These are phyloP conservation scores for Fraxinus floribunda DNA, from an alignment of 305 asterid genomes.

Conservation along the genomic window DNA sequence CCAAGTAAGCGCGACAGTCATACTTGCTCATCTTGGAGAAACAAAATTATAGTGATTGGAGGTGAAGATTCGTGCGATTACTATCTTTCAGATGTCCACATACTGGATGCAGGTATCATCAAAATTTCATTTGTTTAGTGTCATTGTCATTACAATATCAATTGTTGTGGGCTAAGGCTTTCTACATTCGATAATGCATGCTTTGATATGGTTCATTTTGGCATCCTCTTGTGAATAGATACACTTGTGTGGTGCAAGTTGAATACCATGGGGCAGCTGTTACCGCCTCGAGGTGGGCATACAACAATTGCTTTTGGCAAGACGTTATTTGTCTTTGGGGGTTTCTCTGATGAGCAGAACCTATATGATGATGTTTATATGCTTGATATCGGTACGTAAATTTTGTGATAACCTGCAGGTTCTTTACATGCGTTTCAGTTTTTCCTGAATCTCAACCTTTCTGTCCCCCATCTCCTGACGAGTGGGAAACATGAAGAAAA, in stretches of 20 bases:
- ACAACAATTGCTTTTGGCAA: slow-evolving; percentile 77
- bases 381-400: slow-evolving; percentile 80
- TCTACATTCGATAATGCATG: slow-evolving; percentile 13
- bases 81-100: slow-evolving; percentile 89
- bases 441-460: neutral
- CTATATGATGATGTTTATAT: slow-evolving; percentile 76
- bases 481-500: neutral
- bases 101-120: slow-evolving; percentile 79
- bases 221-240: slow-evolving; percentile 50
- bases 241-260: slow-evolving; percentile 88
- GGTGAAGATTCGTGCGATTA: slow-evolving; percentile 84
- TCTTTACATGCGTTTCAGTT: neutral
- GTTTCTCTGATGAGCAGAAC: slow-evolving; percentile 87
- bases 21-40: slow-evolving; percentile 90
- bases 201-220: slow-evolving; percentile 26
- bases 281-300: slow-evolving; percentile 98
- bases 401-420: slow-evolving; percentile 9
- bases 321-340: slow-evolving; percentile 85
- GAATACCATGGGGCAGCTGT: slow-evolving; percentile 74
- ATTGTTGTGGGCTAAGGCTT: slow-evolving; percentile 6
- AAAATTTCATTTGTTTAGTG: slow-evolving; percentile 9
- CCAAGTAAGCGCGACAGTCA: slow-evolving; percentile 94
- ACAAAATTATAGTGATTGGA: slow-evolving; percentile 87
- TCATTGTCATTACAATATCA: slow-evolving; percentile 9
- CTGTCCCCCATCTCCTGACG: neutral